Evolutionary conservation across 2,329 filamentous ascomycete genomes (phyloP).

Genomic region (Kalmusia sp.): DNA sequence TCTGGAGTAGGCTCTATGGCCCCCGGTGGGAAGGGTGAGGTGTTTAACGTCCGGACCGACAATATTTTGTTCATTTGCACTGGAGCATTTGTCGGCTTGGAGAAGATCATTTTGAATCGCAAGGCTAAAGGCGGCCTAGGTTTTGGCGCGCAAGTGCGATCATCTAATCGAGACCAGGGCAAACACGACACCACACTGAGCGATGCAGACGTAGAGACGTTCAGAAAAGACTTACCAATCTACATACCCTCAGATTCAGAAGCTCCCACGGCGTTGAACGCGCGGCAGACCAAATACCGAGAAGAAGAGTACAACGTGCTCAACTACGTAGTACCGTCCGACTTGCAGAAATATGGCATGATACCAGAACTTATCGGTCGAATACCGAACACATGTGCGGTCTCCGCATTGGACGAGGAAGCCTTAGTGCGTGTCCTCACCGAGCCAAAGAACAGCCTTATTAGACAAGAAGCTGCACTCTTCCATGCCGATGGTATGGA

Average conservation of each 20-base stretch:
- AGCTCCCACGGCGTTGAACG: constrained; percentile 30
- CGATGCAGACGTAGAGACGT: constrained; percentile 64
- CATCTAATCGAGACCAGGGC: constrained; percentile 56
- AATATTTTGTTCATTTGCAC: constrained; percentile 98
- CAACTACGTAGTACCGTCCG: constrained; percentile 75
- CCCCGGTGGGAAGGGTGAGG: constrained; percentile 59
- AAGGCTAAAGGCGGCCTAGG: constrained; percentile 87
- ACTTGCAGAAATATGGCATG: constrained; percentile 85
- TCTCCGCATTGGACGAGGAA: constrained; percentile 74
- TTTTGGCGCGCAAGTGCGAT: constrained; percentile 83
- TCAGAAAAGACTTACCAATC: constrained; percentile 66
- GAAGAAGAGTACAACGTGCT: constrained; percentile 61
- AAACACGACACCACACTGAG: constrained; percentile 65
- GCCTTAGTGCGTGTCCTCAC: constrained; percentile 86
- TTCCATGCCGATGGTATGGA: constrained; percentile 81
- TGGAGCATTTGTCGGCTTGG: constrained; percentile 90
- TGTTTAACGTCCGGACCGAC: constrained; percentile 83
- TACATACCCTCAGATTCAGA: constrained; percentile 50
- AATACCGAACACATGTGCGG: constrained; percentile 85
- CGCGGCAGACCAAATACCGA: constrained; percentile 22
- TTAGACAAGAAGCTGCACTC: constrained; percentile 87
- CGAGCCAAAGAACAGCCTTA: constrained; percentile 86
- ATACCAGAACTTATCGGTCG: constrained; percentile 97
- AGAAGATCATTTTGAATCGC: constrained; percentile 86
- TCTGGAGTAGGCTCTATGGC: constrained; percentile 20